These are phyloP conservation scores for Cordyceps militaris DNA, from an alignment of 2,329 filamentous ascomycete genomes.

Conservation along the genomic window DNA sequence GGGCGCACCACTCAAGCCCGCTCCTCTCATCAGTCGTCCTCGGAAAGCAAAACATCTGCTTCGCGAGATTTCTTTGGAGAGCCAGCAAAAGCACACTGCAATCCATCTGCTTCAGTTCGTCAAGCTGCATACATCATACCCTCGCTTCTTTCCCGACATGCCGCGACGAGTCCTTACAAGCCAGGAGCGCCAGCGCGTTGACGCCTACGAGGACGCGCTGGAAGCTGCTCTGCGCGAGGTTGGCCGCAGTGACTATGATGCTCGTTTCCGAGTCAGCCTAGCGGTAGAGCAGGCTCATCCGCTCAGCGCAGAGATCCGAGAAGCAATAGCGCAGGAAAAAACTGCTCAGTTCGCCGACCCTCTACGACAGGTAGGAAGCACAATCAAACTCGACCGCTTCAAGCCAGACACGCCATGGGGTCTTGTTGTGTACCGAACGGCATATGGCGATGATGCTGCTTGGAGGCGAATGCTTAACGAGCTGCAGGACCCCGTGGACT, in stretches of 20 bases:
- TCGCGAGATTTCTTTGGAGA: neutral
- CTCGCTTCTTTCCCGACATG: neutral
- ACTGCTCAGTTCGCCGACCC: neutral
- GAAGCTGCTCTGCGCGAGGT: neutral
- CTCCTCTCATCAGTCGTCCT: neutral
- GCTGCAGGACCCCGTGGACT: neutral
- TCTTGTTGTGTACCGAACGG: constrained; percentile 4
- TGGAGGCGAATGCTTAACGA: constrained; percentile 7
- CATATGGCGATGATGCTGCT: constrained; percentile 8
- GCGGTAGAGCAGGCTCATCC: neutral
- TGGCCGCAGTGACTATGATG: neutral
- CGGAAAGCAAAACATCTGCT: neutral
- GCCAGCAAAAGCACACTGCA: neutral
- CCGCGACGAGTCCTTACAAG: neutral
- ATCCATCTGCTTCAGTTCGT: neutral
- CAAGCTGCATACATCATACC: neutral
- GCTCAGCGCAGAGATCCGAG: neutral
- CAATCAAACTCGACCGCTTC: neutral
- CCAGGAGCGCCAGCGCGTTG: neutral
- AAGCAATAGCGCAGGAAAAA: neutral
- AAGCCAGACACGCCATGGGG: constrained; percentile 6
- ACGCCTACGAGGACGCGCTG: neutral
- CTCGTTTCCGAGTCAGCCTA: neutral
- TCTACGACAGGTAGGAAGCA: neutral
- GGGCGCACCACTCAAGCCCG: neutral